Percentiles rank a stretch among this genome's conserved stretches.
Evolutionary conservation across 306 rosid species (phyloP).

Genomic region (Cajanus cajan): DNA sequence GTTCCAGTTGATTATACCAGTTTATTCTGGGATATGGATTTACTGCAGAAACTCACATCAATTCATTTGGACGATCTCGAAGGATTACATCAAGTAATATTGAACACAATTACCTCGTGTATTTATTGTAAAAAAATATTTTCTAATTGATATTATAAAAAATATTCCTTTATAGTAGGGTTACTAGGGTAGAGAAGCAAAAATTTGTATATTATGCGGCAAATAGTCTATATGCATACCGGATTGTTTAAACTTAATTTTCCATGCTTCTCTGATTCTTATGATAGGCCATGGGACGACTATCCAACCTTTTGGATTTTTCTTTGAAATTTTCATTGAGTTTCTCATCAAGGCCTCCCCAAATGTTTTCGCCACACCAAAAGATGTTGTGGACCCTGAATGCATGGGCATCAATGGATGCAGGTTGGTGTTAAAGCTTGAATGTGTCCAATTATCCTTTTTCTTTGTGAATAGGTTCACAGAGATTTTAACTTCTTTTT

Average conservation of each 20-base stretch:
- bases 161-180: background rate
- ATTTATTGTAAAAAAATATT: background rate
- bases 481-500: background rate
- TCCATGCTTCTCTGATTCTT: slow-evolving; percentile 23
- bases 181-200: background rate
- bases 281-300: slow-evolving; percentile 36
- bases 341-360: slow-evolving; percentile 86
- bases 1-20: slow-evolving; percentile 61
- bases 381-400: slow-evolving; percentile 63
- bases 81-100: slow-evolving; percentile 46
- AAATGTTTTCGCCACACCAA: slow-evolving; percentile 81
- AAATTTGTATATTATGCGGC: background rate
- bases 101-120: background rate
- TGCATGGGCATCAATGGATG: slow-evolving; percentile 55
- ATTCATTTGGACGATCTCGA: slow-evolving; percentile 49
- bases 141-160: background rate
- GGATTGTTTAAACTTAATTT: slow-evolving; percentile 14
- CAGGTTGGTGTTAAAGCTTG: slow-evolving; percentile 50
- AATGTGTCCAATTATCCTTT: background rate
- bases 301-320: slow-evolving; percentile 45
- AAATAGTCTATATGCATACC: background rate
- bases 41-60: slow-evolving; percentile 61
- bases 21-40: slow-evolving; percentile 65
- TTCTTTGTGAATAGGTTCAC: background rate
- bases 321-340: slow-evolving; percentile 64